Evolutionary conservation across 805 yeast species (phyloP), one percentile per base, ranked within the genome.

Genomic region (Candida sakaeoensis): DNA sequence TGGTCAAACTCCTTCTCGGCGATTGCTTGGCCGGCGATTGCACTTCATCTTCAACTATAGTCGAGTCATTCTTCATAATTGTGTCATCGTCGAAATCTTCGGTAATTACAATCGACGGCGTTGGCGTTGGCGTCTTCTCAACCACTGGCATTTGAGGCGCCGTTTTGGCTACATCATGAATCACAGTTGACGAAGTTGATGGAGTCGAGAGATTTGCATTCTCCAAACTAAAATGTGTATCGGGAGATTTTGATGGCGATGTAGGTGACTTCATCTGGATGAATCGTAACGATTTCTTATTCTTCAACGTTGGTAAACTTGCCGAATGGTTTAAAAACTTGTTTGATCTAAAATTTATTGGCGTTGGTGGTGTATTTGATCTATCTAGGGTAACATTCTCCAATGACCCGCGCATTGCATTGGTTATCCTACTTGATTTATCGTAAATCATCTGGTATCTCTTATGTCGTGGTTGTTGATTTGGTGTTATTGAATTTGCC

Each of bases 401-500:
- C 16, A 56, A 48, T 12, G 60, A 54, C 3, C 45, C 39, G 40
- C 68, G 69, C 43, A 74, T 51, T 1, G 77, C 76, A 51, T 60
- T 67, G 1, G 72, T 63, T n/a, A 72, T 56, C 28, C 66, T 57
- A 36, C 55, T 57, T 6, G 72, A 65, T 46, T 68, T 72, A 44
- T 71, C 73, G 44, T 74, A 72, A 50, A 71, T 70, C 9, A 64
- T 61, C 50, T 74, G 76, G 45, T 72, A 74, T 16, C 45, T 10
- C 36, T 77, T 55, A 23, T 33, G 36, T 22, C 28, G 19, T 33
- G 35, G 35, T 49, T 59, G 59, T 51, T 58, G 48, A 18, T 32
- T 42, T 8, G 40, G 39, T n/a, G 39, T 39, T 12, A 39, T 37
- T 0, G 67, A 61, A 19, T 60, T 63, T 34, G 52, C 53, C 13